phyloP scores from a whole-genome alignment of 2,329 filamentous ascomycete genomes.

The Sclerotinia glacialis region DNA sequence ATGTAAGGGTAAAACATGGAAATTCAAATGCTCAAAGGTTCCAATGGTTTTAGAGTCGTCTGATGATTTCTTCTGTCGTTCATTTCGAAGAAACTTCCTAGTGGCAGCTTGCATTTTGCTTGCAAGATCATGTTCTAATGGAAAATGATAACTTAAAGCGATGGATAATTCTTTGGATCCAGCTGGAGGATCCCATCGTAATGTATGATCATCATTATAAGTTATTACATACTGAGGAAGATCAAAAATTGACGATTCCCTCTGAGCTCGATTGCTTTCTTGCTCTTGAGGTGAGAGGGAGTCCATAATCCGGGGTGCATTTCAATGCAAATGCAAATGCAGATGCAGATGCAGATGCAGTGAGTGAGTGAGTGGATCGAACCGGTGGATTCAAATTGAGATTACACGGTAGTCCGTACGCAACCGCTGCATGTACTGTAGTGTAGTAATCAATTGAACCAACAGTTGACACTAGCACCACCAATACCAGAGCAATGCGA shows the following conservation, averaged over 20 bases:
- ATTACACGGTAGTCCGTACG: neutral
- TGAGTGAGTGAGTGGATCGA: neutral
- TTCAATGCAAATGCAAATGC: slow-evolving; percentile 11
- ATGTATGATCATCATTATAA: slow-evolving; percentile 25
- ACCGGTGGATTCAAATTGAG: neutral
- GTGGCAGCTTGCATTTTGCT: slow-evolving; percentile 29
- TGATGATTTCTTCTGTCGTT: slow-evolving; percentile 12
- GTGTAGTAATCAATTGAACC: neutral
- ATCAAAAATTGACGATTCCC: slow-evolving; percentile 21
- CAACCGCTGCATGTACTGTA: neutral
- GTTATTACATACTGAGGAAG: slow-evolving; percentile 25
- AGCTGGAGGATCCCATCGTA: slow-evolving; percentile 26
- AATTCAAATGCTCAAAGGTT: neutral
- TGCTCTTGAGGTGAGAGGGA: slow-evolving; percentile 14
- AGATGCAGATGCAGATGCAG: slow-evolving; percentile 2
- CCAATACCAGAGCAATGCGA: neutral
- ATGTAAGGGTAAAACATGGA: slow-evolving; percentile 6
- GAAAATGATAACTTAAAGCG: slow-evolving; percentile 30
- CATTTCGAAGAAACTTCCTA: slow-evolving; percentile 21
- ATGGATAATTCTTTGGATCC: slow-evolving; percentile 27
- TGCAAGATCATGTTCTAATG: slow-evolving; percentile 25
- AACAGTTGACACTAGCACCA: neutral
- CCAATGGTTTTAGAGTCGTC: neutral
- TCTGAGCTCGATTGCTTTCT: slow-evolving; percentile 14
- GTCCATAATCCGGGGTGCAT: slow-evolving; percentile 18